A percentile compares a stretch with the other conserved stretches of the same genome.
Evolutionary conservation across 2,329 filamentous ascomycete genomes (phyloP).

Genomic region (Orbilia javanica): DNA sequence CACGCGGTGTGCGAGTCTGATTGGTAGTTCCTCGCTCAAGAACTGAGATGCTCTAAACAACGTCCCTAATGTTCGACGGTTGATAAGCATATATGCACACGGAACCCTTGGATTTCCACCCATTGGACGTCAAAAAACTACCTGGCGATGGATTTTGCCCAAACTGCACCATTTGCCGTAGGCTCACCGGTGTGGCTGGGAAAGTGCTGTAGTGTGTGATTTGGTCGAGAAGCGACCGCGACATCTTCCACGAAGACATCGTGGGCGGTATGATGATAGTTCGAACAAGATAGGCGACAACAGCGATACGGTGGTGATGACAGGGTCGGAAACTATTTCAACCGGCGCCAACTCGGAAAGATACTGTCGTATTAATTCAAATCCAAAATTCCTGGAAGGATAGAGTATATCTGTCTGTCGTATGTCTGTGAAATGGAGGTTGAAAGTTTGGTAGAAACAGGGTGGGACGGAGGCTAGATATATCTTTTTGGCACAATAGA

Average conservation of each 20-base stretch:
- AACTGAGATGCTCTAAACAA: conserved; percentile 98
- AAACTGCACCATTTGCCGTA: conserved; percentile 99
- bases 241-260: conserved; percentile 91
- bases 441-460: conserved; percentile 11
- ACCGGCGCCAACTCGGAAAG: conserved; percentile 12
- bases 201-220: conserved; percentile 98
- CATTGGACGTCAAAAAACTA: conserved; percentile 66
- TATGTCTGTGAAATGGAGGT: conserved; percentile 29
- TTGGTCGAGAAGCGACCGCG: conserved; percentile 91
- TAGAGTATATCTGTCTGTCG: conserved; percentile 24
- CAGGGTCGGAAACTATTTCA: conserved; percentile 26
- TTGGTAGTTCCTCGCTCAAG: conserved; percentile 96
- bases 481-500: conserved; percentile 49
- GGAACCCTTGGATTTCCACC: neutral
- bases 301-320: conserved; percentile 8
- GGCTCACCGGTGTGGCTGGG: conserved; percentile 92
- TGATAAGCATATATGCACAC: conserved; percentile 37
- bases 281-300: conserved; percentile 56
- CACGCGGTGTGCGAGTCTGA: conserved; percentile 94
- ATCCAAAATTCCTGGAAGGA: conserved; percentile 10
- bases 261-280: conserved; percentile 63
- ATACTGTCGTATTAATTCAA: conserved; percentile 13
- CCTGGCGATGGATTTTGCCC: conserved; percentile 92
- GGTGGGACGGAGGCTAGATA: conserved; percentile 38
- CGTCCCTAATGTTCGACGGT: conserved; percentile 73